Evolutionary conservation across 2,329 filamentous ascomycete species (phyloP), one percentile per base, ranked within the genome.

Genomic region (Seiridium unicorne): DNA sequence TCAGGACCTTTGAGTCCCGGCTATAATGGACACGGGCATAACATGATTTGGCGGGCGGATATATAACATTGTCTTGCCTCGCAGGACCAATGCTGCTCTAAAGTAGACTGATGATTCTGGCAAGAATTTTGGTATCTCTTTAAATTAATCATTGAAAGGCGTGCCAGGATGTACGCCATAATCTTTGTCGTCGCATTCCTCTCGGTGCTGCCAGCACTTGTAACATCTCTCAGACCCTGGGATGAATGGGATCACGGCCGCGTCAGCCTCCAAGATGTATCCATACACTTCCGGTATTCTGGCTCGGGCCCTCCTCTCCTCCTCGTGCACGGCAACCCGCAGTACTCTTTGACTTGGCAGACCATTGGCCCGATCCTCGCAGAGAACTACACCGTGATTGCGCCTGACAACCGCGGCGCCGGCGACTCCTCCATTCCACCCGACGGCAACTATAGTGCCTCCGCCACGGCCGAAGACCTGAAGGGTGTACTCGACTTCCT

Each of bases 301-400:
- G 76, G 76, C 3, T 71, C 70, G 1, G 76, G 75, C 1, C 76
- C 77, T 0, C 75, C 77, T 0, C 56, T 78, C 0, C 69, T 78
- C 4, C 73, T 78, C 8, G 72, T 78, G 3, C 77, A 79, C 55
- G 77, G 77, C 6, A 77, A 74, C 40, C 75, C 77, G 1, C 74
- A 79, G 51, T 70, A 73, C 58, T 77, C 73, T 51, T 62, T 77
- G 31, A 76, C 74, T 1, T 78, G 76, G 76, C 73, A 68, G 38
- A 69, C 65, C 31, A 73, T 77, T 57, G 74, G 75, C 0, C 76
- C 75, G 4, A 72, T 78, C 11, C 73, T 78, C 1, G 74, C 76
- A 3, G 68, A 76, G 61, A 72, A 76, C 59, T 79, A 75, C 65
- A 79, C 76, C 1, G 75, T 79, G 31, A 79, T 79, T 42, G 76